phyloP scores from a whole-genome alignment of 1,284 basidiomycete genomes.

The Cronartium quercuum region DNA sequence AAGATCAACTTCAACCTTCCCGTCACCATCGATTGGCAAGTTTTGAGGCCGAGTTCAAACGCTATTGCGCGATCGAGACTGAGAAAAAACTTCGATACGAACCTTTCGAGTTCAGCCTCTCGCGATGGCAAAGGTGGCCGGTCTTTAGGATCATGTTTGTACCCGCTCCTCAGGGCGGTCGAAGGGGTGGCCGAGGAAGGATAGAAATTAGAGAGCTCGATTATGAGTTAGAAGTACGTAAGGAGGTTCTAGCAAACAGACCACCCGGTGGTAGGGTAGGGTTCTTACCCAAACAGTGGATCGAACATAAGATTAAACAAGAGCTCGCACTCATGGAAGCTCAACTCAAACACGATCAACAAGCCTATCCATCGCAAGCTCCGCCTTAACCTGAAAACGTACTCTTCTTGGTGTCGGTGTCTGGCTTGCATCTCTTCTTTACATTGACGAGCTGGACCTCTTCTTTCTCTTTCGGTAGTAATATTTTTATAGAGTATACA shows the following conservation, averaged over 20 bases:
- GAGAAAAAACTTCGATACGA: neutral
- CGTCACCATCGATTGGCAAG: neutral
- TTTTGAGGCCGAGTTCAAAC: neutral
- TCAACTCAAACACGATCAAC: neutral
- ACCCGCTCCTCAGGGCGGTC: neutral
- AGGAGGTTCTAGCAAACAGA: neutral
- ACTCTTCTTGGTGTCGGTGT: too few relatives aligned
- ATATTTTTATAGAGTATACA: too few relatives aligned
- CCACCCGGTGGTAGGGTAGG: neutral
- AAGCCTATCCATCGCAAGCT: neutral
- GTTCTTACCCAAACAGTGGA: neutral
- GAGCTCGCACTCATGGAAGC: neutral
- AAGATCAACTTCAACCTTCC: neutral
- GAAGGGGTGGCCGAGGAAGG: neutral
- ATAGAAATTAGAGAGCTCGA: neutral
- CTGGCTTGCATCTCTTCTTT: too few relatives aligned
- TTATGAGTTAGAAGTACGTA: neutral
- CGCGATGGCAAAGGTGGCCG: neutral
- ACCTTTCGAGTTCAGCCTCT: neutral
- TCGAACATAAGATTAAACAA: neutral
- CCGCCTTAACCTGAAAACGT: neutral
- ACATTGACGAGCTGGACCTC: too few relatives aligned
- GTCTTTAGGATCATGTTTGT: neutral
- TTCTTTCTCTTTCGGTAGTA: too few relatives aligned
- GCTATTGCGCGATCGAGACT: neutral